phyloP scores from a whole-genome alignment of 805 yeast species.

The Lipomyces starkeyi region DNA sequence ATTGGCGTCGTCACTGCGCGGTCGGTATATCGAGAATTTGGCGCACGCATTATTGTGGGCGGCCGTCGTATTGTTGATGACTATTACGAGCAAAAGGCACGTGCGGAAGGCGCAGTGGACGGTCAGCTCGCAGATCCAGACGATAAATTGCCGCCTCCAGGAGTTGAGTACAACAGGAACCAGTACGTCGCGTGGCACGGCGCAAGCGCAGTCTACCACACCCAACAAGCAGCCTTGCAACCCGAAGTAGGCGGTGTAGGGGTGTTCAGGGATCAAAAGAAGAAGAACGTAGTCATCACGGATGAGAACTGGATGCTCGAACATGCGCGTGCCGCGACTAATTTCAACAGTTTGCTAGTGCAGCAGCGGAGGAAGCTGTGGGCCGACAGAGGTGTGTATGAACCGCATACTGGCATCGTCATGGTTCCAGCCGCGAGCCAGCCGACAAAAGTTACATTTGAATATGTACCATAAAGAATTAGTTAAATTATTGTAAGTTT shows the following conservation, averaged over 20 bases:
- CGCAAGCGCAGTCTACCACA: conserved; percentile 53
- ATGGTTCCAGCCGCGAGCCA: conserved; percentile 80
- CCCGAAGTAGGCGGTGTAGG: conserved; percentile 20
- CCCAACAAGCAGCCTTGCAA: conserved; percentile 37
- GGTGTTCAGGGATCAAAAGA: conserved; percentile 34
- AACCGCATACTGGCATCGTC: conserved; percentile 81
- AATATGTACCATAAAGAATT: background rate
- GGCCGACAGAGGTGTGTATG: conserved; percentile 64
- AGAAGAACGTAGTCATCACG: conserved; percentile 49
- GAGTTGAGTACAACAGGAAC: conserved; percentile 53
- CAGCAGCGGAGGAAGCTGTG: conserved; percentile 60
- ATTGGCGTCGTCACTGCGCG: conserved; percentile 91
- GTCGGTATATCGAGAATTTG: conserved; percentile 88
- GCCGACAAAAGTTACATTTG: conserved; percentile 50
- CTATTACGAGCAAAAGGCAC: conserved; percentile 72
- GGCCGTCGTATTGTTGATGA: conserved; percentile 87
- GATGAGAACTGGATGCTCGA: conserved; percentile 86
- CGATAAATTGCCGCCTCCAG: conserved; percentile 54
- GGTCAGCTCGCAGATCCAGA: conserved; percentile 76
- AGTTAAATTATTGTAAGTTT: background rate
- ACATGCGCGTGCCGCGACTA: conserved; percentile 78
- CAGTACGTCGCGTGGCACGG: conserved; percentile 64
- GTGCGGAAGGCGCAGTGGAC: conserved; percentile 63
- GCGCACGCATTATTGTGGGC: conserved; percentile 77
- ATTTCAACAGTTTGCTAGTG: conserved; percentile 67